Conservation (phyloP, 768 basidiomycete species). For the Exsudoporus frostii region DNA sequence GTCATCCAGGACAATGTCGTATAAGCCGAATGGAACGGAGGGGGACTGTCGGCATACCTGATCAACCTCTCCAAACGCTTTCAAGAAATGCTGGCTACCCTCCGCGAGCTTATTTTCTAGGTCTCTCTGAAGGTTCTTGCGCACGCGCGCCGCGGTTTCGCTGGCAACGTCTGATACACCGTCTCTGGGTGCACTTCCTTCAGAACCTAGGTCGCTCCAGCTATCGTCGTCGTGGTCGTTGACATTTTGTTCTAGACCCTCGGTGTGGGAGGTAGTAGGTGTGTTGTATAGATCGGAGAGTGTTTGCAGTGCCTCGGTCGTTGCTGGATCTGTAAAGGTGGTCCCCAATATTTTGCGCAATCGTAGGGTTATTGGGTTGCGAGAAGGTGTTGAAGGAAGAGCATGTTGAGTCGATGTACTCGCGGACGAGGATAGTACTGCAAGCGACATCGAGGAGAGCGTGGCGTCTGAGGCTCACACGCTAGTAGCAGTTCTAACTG, state of each 20-base stretch:
- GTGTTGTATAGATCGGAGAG: conserved; percentile 74
- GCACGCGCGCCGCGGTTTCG: conserved; percentile 68
- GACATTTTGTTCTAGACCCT: conserved; percentile 19
- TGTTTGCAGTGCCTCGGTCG: conserved; percentile 76
- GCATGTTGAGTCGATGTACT: conserved; percentile 11
- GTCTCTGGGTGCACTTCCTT: conserved; percentile 7
- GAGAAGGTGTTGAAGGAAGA: conserved; percentile 14
- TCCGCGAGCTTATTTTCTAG: conserved; percentile 80
- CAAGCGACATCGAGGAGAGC: conserved; percentile 11
- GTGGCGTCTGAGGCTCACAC: neutral
- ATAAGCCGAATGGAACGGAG: neutral
- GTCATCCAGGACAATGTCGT: neutral
- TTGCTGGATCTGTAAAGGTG: conserved; percentile 73
- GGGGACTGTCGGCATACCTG: conserved; percentile 51
- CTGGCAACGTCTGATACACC: conserved; percentile 38
- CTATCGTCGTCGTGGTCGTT: conserved; percentile 36
- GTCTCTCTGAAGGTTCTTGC: conserved; percentile 79
- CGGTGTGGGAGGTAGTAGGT: conserved; percentile 3
- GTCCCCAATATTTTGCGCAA: conserved; percentile 90
- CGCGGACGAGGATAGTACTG: neutral
- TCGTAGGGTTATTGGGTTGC: conserved; percentile 79
- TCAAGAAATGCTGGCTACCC: conserved; percentile 79
- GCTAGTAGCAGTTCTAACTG: neutral
- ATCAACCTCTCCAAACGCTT: conserved; percentile 86
- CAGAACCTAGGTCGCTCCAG: conserved; percentile 22